These are phyloP conservation scores for Solanum lignicaule DNA, from an alignment of 257 asterid genomes.

Conservation along the genomic window DNA sequence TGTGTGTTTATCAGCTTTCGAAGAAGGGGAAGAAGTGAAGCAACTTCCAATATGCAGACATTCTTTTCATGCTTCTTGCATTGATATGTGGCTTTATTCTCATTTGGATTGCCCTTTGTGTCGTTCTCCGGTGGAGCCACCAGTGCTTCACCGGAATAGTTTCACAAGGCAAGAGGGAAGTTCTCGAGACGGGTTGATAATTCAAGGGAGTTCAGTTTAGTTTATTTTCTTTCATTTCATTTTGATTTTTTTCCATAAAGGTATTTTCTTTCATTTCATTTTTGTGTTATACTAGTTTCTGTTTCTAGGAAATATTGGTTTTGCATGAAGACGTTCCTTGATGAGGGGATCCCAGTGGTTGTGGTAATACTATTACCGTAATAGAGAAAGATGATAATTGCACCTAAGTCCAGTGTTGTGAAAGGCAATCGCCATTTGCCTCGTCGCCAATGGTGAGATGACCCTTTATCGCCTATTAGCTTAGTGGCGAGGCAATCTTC, in stretches of 20 bases:
- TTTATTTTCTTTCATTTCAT: not conserved
- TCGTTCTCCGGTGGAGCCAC: conserved; percentile 48
- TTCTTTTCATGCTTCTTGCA: conserved; percentile 61
- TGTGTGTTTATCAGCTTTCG: conserved; percentile 60
- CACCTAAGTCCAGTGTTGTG: not conserved
- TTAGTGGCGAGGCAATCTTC: not conserved
- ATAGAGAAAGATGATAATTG: not conserved
- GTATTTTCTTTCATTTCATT: not conserved
- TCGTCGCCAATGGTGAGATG: no score
- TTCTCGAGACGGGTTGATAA: conserved; percentile 21
- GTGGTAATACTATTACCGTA: no score
- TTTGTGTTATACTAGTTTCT: not conserved
- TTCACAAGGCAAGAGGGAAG: conserved; percentile 5
- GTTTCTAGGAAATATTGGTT: not conserved
- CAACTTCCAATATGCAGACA: conserved; percentile 53
- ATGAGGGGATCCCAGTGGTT: not conserved
- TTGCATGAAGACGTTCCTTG: not conserved
- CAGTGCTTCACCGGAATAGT: not conserved
- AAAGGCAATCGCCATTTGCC: no score
- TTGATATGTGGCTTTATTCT: conserved; percentile 73
- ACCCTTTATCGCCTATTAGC: not conserved
- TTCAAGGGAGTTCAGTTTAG: conserved; percentile 10
- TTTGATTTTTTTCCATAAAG: not conserved
- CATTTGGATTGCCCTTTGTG: conserved; percentile 67
- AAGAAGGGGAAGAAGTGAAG: conserved; percentile 55